Percentiles rank a stretch among this genome's conserved stretches.
These are phyloP conservation scores for Pseudocercospora musae DNA, from an alignment of 2,329 filamentous ascomycete species.

Conservation along the genomic window DNA sequence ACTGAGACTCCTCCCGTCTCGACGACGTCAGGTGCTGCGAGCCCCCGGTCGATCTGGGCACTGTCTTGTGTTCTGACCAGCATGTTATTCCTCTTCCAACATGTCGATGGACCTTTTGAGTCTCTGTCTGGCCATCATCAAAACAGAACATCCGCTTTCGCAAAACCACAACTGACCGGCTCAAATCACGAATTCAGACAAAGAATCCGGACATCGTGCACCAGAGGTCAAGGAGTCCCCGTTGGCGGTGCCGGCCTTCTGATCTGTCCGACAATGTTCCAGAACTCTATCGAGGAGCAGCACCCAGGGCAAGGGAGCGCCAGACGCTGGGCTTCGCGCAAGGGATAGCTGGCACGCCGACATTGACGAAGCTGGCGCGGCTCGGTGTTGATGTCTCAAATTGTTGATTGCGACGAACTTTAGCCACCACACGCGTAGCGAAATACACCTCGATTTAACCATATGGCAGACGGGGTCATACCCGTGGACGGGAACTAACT, in stretches of 20 bases:
- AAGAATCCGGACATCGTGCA: neutral
- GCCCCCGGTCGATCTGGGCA: too few species aligned
- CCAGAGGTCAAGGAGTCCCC: neutral
- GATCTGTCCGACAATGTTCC: neutral
- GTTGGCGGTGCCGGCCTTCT: neutral
- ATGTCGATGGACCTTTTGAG: too few species aligned
- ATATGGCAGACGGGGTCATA: too few species aligned
- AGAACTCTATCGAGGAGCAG: neutral
- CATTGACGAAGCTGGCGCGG: neutral
- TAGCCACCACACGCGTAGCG: too few species aligned
- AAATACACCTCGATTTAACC: too few species aligned
- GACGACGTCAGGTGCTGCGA: neutral
- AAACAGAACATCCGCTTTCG: too few species aligned
- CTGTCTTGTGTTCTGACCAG: too few species aligned
- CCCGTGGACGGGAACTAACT: too few species aligned
- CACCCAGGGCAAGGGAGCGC: neutral
- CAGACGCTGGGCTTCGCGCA: neutral
- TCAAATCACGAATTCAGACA: neutral
- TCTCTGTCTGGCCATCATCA: too few species aligned
- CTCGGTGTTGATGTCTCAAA: neutral
- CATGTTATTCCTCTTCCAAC: too few species aligned
- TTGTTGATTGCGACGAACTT: neutral
- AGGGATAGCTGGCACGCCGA: neutral
- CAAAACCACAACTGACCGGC: too few species aligned
- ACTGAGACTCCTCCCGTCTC: neutral